These are phyloP conservation scores for Amanita subjunquillea DNA, from an alignment of 768 basidiomycete genomes.

Conservation along the genomic window DNA sequence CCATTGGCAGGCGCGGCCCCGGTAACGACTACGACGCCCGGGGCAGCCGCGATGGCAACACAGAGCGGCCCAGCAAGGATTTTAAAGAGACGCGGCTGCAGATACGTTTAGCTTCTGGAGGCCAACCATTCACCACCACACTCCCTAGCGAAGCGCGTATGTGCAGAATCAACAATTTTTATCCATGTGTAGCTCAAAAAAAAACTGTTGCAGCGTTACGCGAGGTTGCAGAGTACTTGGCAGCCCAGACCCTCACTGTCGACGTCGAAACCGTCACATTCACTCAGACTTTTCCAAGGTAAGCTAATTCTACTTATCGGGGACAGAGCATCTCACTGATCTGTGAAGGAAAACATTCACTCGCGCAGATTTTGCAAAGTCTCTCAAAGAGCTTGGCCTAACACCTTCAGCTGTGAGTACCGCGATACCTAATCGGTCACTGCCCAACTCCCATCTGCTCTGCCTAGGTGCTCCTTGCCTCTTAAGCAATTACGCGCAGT, in stretches of 20 bases:
- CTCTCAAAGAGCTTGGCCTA: constrained; percentile 74
- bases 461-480: constrained; percentile 1
- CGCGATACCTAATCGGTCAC: constrained; percentile 1
- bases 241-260: constrained; percentile 57
- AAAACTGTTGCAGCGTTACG: constrained; percentile 44
- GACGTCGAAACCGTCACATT: constrained; percentile 74
- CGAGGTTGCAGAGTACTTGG: constrained; percentile 83
- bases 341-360: constrained; percentile 64
- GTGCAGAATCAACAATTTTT: constrained; percentile 16
- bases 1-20: constrained; percentile 17
- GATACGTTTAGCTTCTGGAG: constrained; percentile 76
- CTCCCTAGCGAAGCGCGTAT: constrained; percentile 69
- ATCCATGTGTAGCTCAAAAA: background rate
- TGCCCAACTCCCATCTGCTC: background rate
- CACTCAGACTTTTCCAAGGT: constrained; percentile 82
- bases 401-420: constrained; percentile 79
- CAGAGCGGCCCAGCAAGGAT: constrained; percentile 48
- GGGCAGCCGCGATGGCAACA: constrained; percentile 19
- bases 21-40: constrained; percentile 10
- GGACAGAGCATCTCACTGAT: background rate
- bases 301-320: constrained; percentile 5
- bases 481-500: background rate
- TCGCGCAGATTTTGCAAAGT: constrained; percentile 64
- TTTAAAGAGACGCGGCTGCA: constrained; percentile 85
- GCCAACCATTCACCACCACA: constrained; percentile 72